Base-by-base conservation (phyloP, 441 rosid species). In the Macaranga tanarius region DNA sequence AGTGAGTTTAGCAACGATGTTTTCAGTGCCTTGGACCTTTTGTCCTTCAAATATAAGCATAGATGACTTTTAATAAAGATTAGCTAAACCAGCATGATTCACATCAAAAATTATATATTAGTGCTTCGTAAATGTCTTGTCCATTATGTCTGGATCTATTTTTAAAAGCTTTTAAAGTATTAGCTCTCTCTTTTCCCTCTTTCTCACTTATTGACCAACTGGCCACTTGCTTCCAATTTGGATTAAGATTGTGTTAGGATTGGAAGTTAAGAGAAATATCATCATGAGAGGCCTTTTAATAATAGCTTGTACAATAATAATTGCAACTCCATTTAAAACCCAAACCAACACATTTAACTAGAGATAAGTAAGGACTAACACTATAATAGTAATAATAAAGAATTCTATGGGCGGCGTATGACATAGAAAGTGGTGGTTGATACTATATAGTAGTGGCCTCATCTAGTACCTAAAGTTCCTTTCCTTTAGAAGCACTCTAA, bases 31-130 rank as follows among this genome's bases (percentile, higher is more conserved):
- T 76, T 85, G 96, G 80, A 91, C 82, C 92, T 92, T 88, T 80
- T 92, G 95, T 44, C 98, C 99, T 78, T 95, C 97, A 76, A 95
- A 95, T 75, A 91, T 90, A 78, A 95, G 79, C 99, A 91, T 95
- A 15, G 97, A 95, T 5, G 74, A 88, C 2, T 95, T 96, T 80
- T 92, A 96, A 72, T 91, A 95, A 0, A 95, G 86, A 73, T 82
- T 89, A 23, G 80, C 93, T n/a, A 93, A 74, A 1, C 86, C 85
- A 2, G 84, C 79, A 17, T 97, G 87, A 76, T 88, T 93, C 5
- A 87, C 73, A 70, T 95, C 97, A 88, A 95, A 95, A 34, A 91
- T 90, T 13, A 87, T 19, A 83, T 95, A 93, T 87, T 93, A 95
- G 87, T 95, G 97, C 87, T 90, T 95, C 4, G 93, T 94, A 79